Percentiles rank a stretch among this genome's conserved stretches.
Evolutionary conservation across 2,329 filamentous ascomycete genomes (phyloP).

Genomic region (Grosmannia huntii): DNA sequence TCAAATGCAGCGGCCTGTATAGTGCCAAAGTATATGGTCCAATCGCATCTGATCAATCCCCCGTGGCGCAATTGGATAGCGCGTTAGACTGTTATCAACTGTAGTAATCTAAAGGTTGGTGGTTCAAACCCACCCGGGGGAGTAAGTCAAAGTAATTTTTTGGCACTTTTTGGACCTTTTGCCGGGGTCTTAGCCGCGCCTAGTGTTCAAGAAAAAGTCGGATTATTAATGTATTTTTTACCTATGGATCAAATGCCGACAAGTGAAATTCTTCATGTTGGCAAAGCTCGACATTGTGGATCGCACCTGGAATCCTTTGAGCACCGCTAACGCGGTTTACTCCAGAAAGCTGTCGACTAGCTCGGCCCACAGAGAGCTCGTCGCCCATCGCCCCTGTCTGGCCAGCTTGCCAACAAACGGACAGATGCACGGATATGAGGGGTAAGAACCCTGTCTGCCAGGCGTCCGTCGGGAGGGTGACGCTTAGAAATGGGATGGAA

Average conservation of each 20-base stretch:
- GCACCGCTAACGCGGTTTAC: neutral
- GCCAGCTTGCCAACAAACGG: too few species aligned
- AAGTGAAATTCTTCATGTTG: neutral
- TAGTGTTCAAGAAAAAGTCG: too few species aligned
- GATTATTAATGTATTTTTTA: neutral
- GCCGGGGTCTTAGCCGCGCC: neutral
- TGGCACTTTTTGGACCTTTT: neutral
- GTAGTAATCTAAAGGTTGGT: slow-evolving; percentile 4
- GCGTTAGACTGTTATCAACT: slow-evolving; percentile 6
- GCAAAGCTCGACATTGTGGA: neutral
- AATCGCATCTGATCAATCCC: slow-evolving; percentile 1
- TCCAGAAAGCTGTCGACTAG: neutral
- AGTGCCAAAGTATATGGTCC: neutral
- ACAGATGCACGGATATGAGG: too few species aligned
- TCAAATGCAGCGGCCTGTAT: neutral
- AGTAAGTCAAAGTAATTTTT: neutral
- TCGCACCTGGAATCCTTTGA: too few species aligned
- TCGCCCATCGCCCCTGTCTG: too few species aligned
- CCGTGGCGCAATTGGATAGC: slow-evolving; percentile 8
- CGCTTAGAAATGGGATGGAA: too few species aligned
- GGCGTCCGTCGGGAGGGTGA: too few species aligned
- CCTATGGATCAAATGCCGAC: neutral
- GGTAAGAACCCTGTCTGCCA: too few species aligned
- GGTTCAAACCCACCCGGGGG: slow-evolving; percentile 5
- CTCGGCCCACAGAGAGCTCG: neutral